These are phyloP conservation scores for Phytophthora pisi DNA, from an alignment of 352 stramenopile genomes.

Conservation along the genomic window DNA sequence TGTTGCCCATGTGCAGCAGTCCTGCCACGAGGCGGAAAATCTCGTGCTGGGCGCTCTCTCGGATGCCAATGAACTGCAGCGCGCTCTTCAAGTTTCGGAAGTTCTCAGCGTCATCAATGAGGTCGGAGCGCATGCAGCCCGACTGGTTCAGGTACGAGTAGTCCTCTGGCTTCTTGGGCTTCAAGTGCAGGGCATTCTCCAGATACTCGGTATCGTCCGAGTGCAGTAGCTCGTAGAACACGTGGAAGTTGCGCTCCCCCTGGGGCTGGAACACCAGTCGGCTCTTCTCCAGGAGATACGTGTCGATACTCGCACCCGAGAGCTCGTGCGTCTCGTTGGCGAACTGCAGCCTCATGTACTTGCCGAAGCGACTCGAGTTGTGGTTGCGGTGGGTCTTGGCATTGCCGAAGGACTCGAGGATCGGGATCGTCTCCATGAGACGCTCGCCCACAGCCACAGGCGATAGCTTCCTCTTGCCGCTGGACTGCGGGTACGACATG, in stretches of 20 bases:
- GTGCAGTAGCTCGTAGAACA: constrained; percentile 86
- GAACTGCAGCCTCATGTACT: constrained; percentile 91
- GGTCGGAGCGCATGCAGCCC: constrained; percentile 71
- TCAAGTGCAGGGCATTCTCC: constrained; percentile 54
- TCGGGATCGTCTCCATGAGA: constrained; percentile 92
- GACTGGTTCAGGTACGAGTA: constrained; percentile 83
- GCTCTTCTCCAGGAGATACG: constrained; percentile 85
- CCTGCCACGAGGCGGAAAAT: constrained; percentile 80
- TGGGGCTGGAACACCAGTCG: constrained; percentile 78
- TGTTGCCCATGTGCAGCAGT: constrained; percentile 82
- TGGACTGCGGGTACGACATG: constrained; percentile 78
- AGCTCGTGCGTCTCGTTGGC: constrained; percentile 74
- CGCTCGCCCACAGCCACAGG: constrained; percentile 72
- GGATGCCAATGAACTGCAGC: constrained; percentile 79
- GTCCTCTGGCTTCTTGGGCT: constrained; percentile 57
- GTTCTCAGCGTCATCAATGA: constrained; percentile 74
- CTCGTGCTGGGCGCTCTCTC: constrained; percentile 61
- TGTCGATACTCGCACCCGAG: constrained; percentile 78
- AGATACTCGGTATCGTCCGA: constrained; percentile 62
- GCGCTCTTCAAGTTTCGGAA: constrained; percentile 69
- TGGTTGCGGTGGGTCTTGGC: constrained; percentile 91
- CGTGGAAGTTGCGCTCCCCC: constrained; percentile 86
- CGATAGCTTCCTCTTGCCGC: constrained; percentile 58
- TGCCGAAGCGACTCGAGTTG: constrained; percentile 92
- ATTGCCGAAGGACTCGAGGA: constrained; percentile 91